Evolutionary conservation across 805 yeast species (phyloP).

Genomic region (Yamadazyma takamatsuzukensis): DNA sequence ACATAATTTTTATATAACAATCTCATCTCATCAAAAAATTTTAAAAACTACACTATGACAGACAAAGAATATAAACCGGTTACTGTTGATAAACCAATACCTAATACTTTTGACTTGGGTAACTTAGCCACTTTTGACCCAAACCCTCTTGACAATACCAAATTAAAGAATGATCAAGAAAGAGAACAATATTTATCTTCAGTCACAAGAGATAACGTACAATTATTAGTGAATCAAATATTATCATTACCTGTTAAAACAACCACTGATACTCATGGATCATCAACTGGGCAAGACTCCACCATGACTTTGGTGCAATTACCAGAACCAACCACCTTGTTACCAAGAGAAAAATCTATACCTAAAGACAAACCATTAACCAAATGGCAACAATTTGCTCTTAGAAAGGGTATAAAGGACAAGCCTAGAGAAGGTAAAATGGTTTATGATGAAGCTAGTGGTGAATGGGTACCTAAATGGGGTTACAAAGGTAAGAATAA

Average conservation of each 20-base stretch:
- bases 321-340: conserved; percentile 75
- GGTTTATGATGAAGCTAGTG: conserved; percentile 83
- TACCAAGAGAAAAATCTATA: conserved; percentile 94
- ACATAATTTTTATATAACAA: not conserved
- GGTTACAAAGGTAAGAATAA: conserved; percentile 95
- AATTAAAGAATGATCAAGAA: conserved; percentile 50
- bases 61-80: conserved; percentile 53
- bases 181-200: conserved; percentile 63
- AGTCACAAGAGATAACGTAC: conserved; percentile 87
- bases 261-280: conserved; percentile 68
- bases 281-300: conserved; percentile 61
- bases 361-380: conserved; percentile 92
- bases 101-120: conserved; percentile 86
- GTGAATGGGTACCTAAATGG: conserved; percentile 98
- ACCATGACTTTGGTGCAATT: conserved; percentile 78
- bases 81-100: conserved; percentile 87
- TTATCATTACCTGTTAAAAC: conserved; percentile 85
- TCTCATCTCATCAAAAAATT: conserved; percentile 13
- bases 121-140: conserved; percentile 87
- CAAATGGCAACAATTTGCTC: conserved; percentile 96
- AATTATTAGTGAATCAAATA: conserved; percentile 84
- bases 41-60: conserved; percentile 3
- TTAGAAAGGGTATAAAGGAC: conserved; percentile 88
- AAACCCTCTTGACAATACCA: conserved; percentile 70
- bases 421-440: conserved; percentile 86